These are phyloP conservation scores for Globisporangium lucens DNA, from an alignment of 352 stramenopile genomes.

Conservation along the genomic window DNA sequence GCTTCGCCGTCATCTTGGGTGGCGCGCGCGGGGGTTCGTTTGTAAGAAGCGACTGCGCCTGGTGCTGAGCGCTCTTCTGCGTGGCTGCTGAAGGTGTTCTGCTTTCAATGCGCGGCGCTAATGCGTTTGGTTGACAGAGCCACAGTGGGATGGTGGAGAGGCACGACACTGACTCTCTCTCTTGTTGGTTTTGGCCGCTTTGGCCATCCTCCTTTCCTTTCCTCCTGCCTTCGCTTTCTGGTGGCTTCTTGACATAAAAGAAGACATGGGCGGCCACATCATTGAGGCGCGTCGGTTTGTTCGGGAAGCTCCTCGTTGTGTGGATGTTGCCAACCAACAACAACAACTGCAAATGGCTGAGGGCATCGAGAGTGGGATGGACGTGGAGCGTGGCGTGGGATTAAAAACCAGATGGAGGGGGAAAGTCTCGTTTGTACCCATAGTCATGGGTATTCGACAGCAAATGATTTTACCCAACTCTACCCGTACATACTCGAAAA, in stretches of 20 bases:
- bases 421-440: no score
- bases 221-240: no score
- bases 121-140: background rate
- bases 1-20: constrained; percentile 1
- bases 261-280: background rate
- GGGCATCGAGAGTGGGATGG: no score
- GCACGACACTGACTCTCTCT: background rate
- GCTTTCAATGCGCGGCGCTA: background rate
- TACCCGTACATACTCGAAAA: no score
- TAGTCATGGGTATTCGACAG: no score
- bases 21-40: background rate
- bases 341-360: no score
- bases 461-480: no score
- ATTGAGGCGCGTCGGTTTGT: background rate
- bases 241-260: background rate
- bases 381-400: no score
- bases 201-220: background rate
- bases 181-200: background rate
- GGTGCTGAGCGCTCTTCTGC: background rate
- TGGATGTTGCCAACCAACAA: no score
- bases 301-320: background rate
- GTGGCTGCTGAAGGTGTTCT: background rate
- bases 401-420: no score
- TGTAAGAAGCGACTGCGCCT: background rate
- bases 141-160: background rate